phyloP scores from a whole-genome alignment of 441 rosid species.

The Brassica balearica region DNA sequence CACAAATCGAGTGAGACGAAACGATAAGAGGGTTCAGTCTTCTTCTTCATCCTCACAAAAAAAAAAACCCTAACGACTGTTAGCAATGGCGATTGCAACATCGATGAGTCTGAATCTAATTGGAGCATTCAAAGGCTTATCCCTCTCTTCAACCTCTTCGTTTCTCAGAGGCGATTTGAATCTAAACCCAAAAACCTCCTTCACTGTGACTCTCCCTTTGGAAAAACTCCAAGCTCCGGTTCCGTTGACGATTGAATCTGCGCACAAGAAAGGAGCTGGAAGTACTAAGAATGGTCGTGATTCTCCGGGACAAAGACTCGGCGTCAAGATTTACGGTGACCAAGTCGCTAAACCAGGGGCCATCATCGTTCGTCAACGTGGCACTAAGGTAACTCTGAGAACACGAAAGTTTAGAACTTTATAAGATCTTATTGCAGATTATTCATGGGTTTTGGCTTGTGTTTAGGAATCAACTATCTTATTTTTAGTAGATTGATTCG shows the following conservation, averaged over 20 bases:
- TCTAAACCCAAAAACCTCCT: constrained; percentile 37
- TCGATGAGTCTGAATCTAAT: constrained; percentile 57
- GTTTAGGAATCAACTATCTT: background rate
- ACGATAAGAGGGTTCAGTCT: constrained; percentile 6
- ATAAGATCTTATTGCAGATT: background rate
- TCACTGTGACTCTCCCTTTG: constrained; percentile 52
- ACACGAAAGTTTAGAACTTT: background rate
- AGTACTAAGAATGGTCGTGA: constrained; percentile 98
- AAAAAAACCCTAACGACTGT: constrained; percentile 26
- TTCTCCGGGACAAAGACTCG: constrained; percentile 83
- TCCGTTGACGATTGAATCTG: constrained; percentile 76
- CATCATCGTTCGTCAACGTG: constrained; percentile 92
- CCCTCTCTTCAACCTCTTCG: constrained; percentile 63
- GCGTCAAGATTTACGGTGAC: constrained; percentile 89
- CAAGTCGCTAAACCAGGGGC: constrained; percentile 94
- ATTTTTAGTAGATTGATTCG: background rate
- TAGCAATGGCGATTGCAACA: constrained; percentile 50
- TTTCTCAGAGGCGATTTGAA: constrained; percentile 64
- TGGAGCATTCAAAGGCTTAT: constrained; percentile 68
- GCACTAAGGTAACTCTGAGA: constrained; percentile 71
- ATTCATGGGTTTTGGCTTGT: background rate
- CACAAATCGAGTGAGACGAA: constrained; percentile 37
- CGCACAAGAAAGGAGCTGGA: constrained; percentile 98
- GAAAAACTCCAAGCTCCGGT: constrained; percentile 49
- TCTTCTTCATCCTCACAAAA: constrained; percentile 27